Evolutionary conservation across 768 basidiomycete genomes (phyloP).

Genomic region (Pisolithus orientalis): DNA sequence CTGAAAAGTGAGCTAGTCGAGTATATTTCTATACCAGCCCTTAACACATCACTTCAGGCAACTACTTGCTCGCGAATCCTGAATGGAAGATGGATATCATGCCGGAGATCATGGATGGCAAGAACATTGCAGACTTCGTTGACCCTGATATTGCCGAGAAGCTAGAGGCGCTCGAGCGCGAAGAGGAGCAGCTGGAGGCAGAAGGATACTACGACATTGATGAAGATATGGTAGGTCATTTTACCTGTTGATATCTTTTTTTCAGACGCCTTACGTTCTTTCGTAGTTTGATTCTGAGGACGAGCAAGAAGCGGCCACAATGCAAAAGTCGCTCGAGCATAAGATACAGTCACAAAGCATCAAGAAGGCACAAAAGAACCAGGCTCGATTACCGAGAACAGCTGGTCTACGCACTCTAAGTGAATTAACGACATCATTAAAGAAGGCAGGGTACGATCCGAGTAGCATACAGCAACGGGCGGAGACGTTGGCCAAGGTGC

Average conservation of each 20-base stretch:
- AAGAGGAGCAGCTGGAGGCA: conserved; percentile 89
- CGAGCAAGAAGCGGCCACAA: conserved; percentile 68
- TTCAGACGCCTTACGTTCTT: not conserved
- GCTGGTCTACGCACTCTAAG: conserved; percentile 57
- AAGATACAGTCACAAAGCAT: conserved; percentile 67
- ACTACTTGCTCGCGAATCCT: conserved; percentile 82
- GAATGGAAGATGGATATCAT: conserved; percentile 95
- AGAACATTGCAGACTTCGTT: conserved; percentile 98
- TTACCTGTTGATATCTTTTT: not conserved
- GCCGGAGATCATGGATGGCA: conserved; percentile 99
- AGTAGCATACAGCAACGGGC: conserved; percentile 87
- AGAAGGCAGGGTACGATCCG: conserved; percentile 87
- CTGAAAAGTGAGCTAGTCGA: conserved; percentile 57
- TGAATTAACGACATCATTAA: conserved; percentile 76
- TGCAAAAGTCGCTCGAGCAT: conserved; percentile 51
- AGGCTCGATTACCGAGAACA: conserved; percentile 69
- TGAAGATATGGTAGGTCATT: conserved; percentile 65
- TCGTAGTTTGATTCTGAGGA: conserved; percentile 55
- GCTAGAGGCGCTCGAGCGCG: conserved; percentile 93
- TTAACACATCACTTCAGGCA: conserved; percentile 49
- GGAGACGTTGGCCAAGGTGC: conserved; percentile 67
- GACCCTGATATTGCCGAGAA: conserved; percentile 97
- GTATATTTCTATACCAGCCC: not conserved
- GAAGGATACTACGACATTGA: conserved; percentile 95
- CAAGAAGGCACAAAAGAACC: conserved; percentile 88